Percentiles rank a stretch among this genome's conserved stretches.
phyloP scores from a whole-genome alignment of 768 basidiomycete species.

The Tremella mesenterica region DNA sequence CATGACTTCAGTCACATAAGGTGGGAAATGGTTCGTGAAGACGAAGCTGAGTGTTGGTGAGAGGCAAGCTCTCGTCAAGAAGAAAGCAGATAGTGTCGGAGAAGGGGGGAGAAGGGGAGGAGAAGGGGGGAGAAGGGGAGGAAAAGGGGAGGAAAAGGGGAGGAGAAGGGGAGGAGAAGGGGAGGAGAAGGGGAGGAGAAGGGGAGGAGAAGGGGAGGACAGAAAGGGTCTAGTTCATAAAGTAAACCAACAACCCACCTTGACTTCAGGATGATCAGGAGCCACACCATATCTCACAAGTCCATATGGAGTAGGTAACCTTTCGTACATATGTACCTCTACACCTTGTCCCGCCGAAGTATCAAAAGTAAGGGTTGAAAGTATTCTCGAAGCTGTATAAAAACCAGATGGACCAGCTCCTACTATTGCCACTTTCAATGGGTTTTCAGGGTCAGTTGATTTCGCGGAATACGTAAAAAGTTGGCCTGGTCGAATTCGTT shows the following conservation, averaged over 20 bases:
- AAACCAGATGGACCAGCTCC: slow-evolving; percentile 97
- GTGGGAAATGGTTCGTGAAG: neutral
- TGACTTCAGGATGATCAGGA: slow-evolving; percentile 97
- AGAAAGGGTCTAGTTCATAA: no score
- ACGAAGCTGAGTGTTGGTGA: no score
- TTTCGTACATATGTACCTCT: slow-evolving; percentile 79
- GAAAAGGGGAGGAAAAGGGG: no score
- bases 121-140: no score
- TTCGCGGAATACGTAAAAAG: no score
- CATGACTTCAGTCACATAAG: no score
- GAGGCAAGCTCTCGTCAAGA: no score
- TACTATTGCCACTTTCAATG: slow-evolving; percentile 72
- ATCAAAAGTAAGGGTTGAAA: slow-evolving; percentile 54
- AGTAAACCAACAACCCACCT: slow-evolving; percentile 56
- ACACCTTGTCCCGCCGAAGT: slow-evolving; percentile 45
- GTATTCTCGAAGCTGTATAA: slow-evolving; percentile 80
- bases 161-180: no score
- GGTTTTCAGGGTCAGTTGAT: no score
- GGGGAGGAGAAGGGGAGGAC: neutral
- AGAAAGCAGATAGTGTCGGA: no score
- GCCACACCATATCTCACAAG: slow-evolving; percentile 93
- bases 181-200: slow-evolving; percentile 8
- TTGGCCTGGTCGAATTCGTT: no score
- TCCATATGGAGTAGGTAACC: slow-evolving; percentile 88
- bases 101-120: no score